Conservation (phyloP, 495 filamentous ascomycete species). For the Penicillium verhagenii region DNA sequence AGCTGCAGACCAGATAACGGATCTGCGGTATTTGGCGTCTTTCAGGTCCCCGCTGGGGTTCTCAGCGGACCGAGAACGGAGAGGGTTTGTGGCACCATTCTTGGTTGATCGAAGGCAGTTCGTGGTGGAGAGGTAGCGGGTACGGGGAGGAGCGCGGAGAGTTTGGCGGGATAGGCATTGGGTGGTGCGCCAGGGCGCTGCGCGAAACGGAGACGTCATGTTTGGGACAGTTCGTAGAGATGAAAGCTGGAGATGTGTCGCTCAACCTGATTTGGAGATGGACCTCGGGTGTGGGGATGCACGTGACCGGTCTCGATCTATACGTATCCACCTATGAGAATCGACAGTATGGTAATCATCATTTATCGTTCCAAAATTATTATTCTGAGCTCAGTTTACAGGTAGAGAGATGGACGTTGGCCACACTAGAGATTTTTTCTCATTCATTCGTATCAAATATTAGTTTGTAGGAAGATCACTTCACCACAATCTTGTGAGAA, state of each 20-base stretch:
- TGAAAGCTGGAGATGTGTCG: neutral
- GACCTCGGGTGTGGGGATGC: neutral
- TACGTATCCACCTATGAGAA: neutral
- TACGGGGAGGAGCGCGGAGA: conserved; percentile 11
- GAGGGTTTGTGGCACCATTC: conserved; percentile 27
- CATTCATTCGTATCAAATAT: neutral
- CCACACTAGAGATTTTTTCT: neutral
- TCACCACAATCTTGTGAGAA: conserved; percentile 28
- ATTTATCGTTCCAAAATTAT: neutral
- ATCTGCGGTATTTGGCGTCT: conserved; percentile 29
- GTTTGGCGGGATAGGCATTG: conserved; percentile 33
- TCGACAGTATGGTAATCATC: neutral
- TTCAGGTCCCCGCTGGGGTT: conserved; percentile 18
- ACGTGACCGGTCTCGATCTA: neutral
- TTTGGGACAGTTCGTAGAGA: neutral
- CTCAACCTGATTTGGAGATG: neutral
- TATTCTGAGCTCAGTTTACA: too few relatives aligned
- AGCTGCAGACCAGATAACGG: conserved; percentile 33
- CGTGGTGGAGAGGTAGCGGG: conserved; percentile 30
- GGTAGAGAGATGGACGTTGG: neutral
- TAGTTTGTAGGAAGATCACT: neutral
- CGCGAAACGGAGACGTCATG: conserved; percentile 27
- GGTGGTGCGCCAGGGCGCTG: conserved; percentile 34
- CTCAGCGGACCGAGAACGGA: conserved; percentile 22
- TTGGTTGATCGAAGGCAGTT: conserved; percentile 23